Conservation (phyloP, 202 grass and related monocot genomes). For the Cymbopogon flexuosus region DNA sequence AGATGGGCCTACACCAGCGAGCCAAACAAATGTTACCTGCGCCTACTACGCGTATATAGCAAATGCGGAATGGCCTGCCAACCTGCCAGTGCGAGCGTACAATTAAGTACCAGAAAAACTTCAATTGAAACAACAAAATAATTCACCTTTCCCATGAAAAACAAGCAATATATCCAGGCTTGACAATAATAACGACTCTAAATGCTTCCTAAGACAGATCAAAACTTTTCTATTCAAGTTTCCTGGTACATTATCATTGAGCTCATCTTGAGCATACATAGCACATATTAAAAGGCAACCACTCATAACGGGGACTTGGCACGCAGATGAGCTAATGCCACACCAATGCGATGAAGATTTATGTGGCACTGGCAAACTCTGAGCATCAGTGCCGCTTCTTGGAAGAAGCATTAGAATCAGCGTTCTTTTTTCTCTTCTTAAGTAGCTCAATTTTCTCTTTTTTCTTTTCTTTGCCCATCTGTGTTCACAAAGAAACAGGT, state of each 20-base stretch:
- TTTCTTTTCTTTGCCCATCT: constrained; percentile 55
- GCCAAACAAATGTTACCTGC: too few species aligned
- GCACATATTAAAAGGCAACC: not conserved
- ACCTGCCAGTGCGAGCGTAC: too few species aligned
- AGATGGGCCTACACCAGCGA: too few species aligned
- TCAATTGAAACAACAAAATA: not conserved
- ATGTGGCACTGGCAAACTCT: not conserved
- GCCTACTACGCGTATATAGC: too few species aligned
- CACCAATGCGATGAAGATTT: not conserved
- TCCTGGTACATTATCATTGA: not conserved
- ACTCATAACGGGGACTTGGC: not conserved
- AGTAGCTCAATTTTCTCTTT: constrained; percentile 47
- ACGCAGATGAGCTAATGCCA: not conserved
- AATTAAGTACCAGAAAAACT: too few species aligned
- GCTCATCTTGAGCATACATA: not conserved
- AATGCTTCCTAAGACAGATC: not conserved
- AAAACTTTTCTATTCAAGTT: not conserved
- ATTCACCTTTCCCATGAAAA: not conserved
- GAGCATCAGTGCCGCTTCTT: constrained; percentile 31
- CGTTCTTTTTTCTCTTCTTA: constrained; percentile 70
- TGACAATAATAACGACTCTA: not conserved
- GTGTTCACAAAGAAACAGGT: not conserved
- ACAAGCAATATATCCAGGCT: not conserved
- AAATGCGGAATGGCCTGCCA: too few species aligned
- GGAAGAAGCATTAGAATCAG: constrained; percentile 29